Evolutionary conservation across 139 green algal species (phyloP), one percentile per base, ranked within the genome.

Genomic region (Klebsormidium nitens): DNA sequence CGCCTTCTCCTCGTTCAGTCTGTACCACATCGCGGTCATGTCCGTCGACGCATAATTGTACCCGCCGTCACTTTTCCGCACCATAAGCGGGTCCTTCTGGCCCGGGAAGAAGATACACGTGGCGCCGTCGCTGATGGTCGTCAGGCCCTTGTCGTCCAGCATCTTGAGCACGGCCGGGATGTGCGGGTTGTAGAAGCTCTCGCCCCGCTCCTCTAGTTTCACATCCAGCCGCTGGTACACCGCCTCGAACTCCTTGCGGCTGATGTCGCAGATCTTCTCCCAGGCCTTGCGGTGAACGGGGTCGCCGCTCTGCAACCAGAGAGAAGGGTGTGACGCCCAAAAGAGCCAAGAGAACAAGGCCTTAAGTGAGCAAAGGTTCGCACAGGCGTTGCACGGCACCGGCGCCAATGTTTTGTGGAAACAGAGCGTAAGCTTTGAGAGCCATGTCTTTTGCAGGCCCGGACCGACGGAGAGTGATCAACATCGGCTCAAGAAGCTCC

Each of bases 21-120:
- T 84, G 57, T 99, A 91, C 69, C 83, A 80, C 11, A 97, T 57
- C 3, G 86, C 85, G 1, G 90, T 88, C 83, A 99, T 88, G 80
- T 99, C 93, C 0, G 94, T 99, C 32, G 85, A 90, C 6, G 87
- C 94, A 76, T 99, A 99, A 26, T 91, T 90, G 69, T 89, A 99
- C 6, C 93, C 94, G 26, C 94, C 94, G 61, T 99, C 94, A 36
- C 58, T 86, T 82, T 98, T 98, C 65, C 88, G 88, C 38, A 97
- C 84, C 32, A 97, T 98, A 3, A 98, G 84, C 3, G 92, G 93
- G 35, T 66, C 66, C 64, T 76, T 55, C n/a, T 79, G 47, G 8
- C 58, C 46, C 50, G 50, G 19, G 4, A 59, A 5, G 31, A 86
- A 83, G 8, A 85, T 75, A 63, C 75, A 87, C 61, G 69, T 85